Percentiles rank a stretch among this genome's conserved stretches.
Conservation (phyloP, 306 rosid species). For the Inga leiocalycina region DNA sequence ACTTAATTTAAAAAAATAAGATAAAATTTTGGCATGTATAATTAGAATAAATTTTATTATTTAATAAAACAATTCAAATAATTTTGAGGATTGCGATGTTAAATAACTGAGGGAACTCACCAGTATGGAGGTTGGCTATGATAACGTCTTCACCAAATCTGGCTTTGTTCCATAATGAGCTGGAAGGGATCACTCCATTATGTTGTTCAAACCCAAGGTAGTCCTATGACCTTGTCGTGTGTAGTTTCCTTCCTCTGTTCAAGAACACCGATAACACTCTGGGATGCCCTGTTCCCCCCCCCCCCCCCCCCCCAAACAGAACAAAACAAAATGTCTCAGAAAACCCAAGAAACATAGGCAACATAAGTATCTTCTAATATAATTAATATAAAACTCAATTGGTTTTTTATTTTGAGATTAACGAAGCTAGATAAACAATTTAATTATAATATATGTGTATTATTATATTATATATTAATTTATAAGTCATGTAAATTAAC, state of each 20-base stretch:
- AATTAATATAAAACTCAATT: too few relatives aligned
- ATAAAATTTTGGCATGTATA: too few relatives aligned
- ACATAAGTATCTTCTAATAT: too few relatives aligned
- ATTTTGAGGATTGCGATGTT: background rate
- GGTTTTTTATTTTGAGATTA: too few relatives aligned
- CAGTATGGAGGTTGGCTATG: slow-evolving; percentile 84
- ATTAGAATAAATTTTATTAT: background rate
- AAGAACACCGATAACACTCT: slow-evolving; percentile 70
- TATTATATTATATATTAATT: too few relatives aligned
- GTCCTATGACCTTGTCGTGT: slow-evolving; percentile 86
- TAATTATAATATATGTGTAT: too few relatives aligned
- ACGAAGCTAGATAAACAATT: too few relatives aligned
- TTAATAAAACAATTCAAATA: background rate
- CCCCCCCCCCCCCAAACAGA: background rate
- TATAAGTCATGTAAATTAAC: too few relatives aligned
- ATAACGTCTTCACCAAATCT: slow-evolving; percentile 79
- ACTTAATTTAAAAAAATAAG: too few relatives aligned
- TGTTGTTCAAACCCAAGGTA: slow-evolving; percentile 69
- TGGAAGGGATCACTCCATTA: slow-evolving; percentile 46
- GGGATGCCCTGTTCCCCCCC: slow-evolving; percentile 68
- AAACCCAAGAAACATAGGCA: background rate
- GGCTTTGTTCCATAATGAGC: slow-evolving; percentile 77
- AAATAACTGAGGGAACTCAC: slow-evolving; percentile 37
- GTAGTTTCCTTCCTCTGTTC: slow-evolving; percentile 76
- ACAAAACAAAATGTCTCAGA: background rate